These are phyloP conservation scores for Sporothrix schenckii DNA, from an alignment of 2,329 filamentous ascomycete genomes.

Conservation along the genomic window DNA sequence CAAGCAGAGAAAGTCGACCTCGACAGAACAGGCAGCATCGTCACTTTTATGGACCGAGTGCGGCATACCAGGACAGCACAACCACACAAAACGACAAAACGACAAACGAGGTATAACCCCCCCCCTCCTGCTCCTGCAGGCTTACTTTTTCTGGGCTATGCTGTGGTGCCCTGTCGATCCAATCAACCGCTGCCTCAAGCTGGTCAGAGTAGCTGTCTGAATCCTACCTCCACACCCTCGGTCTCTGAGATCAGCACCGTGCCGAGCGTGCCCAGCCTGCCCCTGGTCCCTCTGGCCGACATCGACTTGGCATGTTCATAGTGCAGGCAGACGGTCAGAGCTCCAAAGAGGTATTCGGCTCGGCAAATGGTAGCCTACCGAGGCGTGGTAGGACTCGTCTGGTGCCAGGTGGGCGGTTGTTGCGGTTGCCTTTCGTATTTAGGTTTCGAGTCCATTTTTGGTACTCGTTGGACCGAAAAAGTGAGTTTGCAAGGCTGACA, in stretches of 20 bases:
- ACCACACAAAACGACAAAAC: neutral
- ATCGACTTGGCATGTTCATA: neutral
- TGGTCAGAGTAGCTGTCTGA: neutral
- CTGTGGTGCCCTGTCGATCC: slow-evolving; percentile 1
- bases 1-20: neutral
- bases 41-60: slow-evolving; percentile 4
- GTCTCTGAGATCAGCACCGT: neutral
- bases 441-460: too few relatives aligned
- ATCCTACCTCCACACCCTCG: neutral
- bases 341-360: neutral
- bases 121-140: neutral
- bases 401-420: neutral
- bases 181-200: slow-evolving; percentile 6
- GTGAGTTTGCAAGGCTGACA: too few relatives aligned
- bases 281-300: neutral
- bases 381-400: slow-evolving; percentile 18
- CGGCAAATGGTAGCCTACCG: slow-evolving; percentile 1
- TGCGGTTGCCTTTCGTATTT: too few relatives aligned
- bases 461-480: too few relatives aligned
- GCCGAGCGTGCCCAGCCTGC: neutral
- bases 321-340: neutral
- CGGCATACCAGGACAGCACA: neutral
- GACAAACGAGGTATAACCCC: neutral
- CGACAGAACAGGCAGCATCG: neutral
- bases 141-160: neutral